Evolutionary conservation across 1,139 yeast species (phyloP), one percentile per base, ranked within the genome.

Genomic region (Kurtzmaniella natalensis): DNA sequence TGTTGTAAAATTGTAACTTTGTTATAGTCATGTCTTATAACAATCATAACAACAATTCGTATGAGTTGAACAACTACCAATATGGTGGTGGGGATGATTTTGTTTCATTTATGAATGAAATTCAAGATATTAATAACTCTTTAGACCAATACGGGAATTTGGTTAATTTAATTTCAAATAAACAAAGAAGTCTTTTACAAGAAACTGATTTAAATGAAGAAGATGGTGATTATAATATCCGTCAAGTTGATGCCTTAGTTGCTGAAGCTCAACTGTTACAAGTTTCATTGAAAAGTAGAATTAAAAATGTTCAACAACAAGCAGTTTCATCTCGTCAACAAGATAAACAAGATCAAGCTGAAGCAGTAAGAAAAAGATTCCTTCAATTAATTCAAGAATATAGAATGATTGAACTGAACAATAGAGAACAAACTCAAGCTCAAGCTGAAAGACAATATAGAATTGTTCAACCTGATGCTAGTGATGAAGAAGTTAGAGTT

Each of bases 371-470:
- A 67, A 81, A 79, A 56, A 79, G 86, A 58, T 94, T 92, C 59
- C 77, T 88, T 70, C 79, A 79, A 45, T 73, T 84, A 36, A 89
- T 92, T 55, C 94, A 87, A 57, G 86, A 80, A 53, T 88, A 86
- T 67, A 79, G 95, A 58, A 73, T 80, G 51, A 78, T 85, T 43
- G 97, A 94, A 62, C 87, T 88, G 44, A 78, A 82, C 53, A 88
- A 85, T 69, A 76, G 89, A 46, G 88, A 84, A 55, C 80, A 82
- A 51, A 86, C 87, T 57, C 79, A 84, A 59, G 78, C 78, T 41
- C 95, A 86, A 52, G 95, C 96, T 33, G 92, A 83, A 55, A 81
- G 96, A 59, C 97, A 92, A 69, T 88, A 83, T 66, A 79, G 79
- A 55, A 85, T 92, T 51, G 92, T 92, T 41, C 87, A 86, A 51